Conservation (phyloP, 805 yeast genomes). For the Saccharomycopsis synnaedendra region DNA sequence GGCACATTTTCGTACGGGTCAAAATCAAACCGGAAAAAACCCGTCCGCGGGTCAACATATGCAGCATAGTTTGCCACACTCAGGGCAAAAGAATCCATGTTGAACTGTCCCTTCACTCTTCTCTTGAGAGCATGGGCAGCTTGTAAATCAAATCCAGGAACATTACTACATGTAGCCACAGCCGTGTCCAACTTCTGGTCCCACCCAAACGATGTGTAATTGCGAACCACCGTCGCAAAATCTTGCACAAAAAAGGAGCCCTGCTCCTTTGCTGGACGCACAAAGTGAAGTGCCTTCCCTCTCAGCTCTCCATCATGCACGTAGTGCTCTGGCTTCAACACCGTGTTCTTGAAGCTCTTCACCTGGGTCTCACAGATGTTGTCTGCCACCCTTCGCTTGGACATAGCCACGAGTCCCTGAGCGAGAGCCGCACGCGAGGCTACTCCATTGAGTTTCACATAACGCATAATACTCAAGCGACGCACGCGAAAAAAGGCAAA, state of each 20-base stretch:
- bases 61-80: not conserved
- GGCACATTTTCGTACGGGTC: constrained; percentile 6
- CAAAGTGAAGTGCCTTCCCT: not conserved
- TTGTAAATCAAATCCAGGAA: no score
- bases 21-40: constrained; percentile 8
- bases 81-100: not conserved
- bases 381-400: not conserved
- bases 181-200: not conserved
- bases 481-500: constrained; percentile 8
- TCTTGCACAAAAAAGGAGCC: not conserved
- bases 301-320: not conserved
- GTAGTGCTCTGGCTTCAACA: constrained; percentile 7
- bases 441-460: constrained; percentile 1
- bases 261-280: not conserved
- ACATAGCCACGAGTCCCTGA: not conserved
- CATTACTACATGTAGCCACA: not conserved
- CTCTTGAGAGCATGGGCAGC: not conserved
- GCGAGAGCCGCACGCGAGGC: not conserved
- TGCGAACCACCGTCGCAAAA: not conserved
- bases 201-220: not conserved
- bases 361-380: constrained; percentile 4
- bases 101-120: not conserved
- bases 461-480: constrained; percentile 1
- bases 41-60: not conserved
- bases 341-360: constrained; percentile 6